These are phyloP conservation scores for Cladosporium austrohemisphaericum DNA, from an alignment of 2,329 filamentous ascomycete species.

Conservation along the genomic window DNA sequence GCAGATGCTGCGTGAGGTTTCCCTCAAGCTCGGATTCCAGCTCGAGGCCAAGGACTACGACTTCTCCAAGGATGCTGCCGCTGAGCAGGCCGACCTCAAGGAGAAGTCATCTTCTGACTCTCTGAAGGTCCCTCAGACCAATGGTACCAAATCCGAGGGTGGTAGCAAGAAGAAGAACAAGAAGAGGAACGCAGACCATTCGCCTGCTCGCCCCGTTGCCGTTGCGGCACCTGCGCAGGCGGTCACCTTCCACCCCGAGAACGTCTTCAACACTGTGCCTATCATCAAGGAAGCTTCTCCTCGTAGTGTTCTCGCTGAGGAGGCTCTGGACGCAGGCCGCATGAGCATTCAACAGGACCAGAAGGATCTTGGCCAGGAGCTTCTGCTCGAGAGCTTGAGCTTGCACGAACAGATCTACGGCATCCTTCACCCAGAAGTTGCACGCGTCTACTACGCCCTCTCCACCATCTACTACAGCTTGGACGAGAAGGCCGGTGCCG, in stretches of 20 bases:
- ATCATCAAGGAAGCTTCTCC: conserved; percentile 92
- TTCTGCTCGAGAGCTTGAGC: conserved; percentile 91
- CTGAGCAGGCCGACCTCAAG: conserved; percentile 20
- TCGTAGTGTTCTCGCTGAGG: conserved; percentile 85
- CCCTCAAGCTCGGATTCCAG: conserved; percentile 85
- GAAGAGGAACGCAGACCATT: conserved; percentile 49
- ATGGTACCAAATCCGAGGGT: conserved; percentile 27
- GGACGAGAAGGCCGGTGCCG: conserved; percentile 94
- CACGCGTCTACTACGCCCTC: conserved; percentile 87
- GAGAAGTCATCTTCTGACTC: conserved; percentile 31
- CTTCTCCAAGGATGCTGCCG: conserved; percentile 51
- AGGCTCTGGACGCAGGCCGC: conserved; percentile 90
- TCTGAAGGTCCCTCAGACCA: conserved; percentile 31
- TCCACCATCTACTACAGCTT: conserved; percentile 96
- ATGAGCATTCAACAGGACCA: conserved; percentile 95
- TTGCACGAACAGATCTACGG: conserved; percentile 98
- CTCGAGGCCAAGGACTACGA: conserved; percentile 72
- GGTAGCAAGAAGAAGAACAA: conserved; percentile 55
- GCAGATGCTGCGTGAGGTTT: conserved; percentile 85
- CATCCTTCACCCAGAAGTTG: conserved; percentile 93
- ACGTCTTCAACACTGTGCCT: conserved; percentile 89
- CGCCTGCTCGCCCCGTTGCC: conserved; percentile 44
- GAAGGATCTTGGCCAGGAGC: conserved; percentile 91
- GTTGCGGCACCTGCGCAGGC: conserved; percentile 44
- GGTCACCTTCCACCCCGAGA: conserved; percentile 73